Base-by-base conservation (phyloP, 2,329 filamentous ascomycete genomes). In the Alternaria arbusti region DNA sequence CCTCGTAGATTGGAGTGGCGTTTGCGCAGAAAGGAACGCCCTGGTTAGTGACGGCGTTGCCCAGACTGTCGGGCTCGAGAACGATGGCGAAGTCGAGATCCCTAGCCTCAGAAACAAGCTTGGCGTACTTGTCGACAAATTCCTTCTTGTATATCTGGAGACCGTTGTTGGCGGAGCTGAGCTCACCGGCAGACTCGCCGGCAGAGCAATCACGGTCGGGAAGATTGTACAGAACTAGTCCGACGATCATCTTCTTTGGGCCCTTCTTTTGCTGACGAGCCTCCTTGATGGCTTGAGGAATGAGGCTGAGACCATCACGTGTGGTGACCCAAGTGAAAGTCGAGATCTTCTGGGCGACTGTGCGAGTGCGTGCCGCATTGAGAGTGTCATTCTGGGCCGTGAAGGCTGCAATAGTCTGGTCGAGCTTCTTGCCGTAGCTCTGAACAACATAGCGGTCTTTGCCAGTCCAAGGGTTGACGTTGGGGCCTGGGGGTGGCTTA, bases 201-300 rank as follows among this genome's bases (percentile, higher is more conserved):
- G 92, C 92, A 75, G 91, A 91, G 78, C 84, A 86, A 81, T 98
- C 92, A 84, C 91, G 97, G 82, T 98, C 95, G 86, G 98, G 95
- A 4, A 98, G 88, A 36, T 88, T 86, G 84, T 97, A 98, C 86
- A 98, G 97, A 63, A 95, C 93, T 56, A 76, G 71, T 9, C 73
- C 73, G 4, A 74, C 70, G 20, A 74, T 70, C 57, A 73, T 69
- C 20, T 60, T 69, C 59, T 65, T 70, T 40, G 58, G 47, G 2
- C 64, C 57, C 43, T 69, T 70, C 40, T 57, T 65, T 26, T 74
- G 72, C 15, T 56, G 25, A 36, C 72, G 72, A 15, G 72, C 72
- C 51, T 73, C 67, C 15, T 68, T 58, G 46, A 74, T 73, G 44
- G 71, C 66, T 22, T 61, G 60, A 2, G 63, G 59, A 44, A 74